phyloP scores from a whole-genome alignment of 768 basidiomycete genomes.

The Calvatia gigantea region DNA sequence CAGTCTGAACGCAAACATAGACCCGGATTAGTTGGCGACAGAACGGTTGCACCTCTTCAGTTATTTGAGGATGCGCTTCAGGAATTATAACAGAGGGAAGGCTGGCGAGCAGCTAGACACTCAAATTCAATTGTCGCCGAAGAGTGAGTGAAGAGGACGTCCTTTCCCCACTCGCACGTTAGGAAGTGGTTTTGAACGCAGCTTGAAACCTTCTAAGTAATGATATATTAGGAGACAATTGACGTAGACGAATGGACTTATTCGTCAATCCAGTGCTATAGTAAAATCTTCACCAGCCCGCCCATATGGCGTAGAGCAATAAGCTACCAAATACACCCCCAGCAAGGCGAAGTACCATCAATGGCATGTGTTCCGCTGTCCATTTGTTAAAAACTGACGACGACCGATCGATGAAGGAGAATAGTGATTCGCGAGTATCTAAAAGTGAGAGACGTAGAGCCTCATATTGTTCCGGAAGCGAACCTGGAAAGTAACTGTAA shows the following conservation, averaged over 20 bases:
- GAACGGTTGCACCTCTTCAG: no score
- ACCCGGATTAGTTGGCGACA: no score
- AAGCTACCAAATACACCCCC: constrained; percentile 27
- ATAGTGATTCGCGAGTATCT: constrained; percentile 33
- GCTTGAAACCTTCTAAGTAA: no score
- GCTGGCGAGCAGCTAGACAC: no score
- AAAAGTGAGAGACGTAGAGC: constrained; percentile 28
- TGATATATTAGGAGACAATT: constrained; percentile 1
- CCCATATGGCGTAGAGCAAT: constrained; percentile 28
- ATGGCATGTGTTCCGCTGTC: constrained; percentile 30
- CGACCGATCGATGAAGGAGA: constrained; percentile 32
- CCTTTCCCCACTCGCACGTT: no score
- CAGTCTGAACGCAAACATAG: no score
- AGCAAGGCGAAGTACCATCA: constrained; percentile 30
- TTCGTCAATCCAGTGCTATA: background rate
- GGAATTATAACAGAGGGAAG: no score
- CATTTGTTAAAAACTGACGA: constrained; percentile 35
- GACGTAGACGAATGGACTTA: background rate
- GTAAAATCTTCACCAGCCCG: constrained; percentile 17
- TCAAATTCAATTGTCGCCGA: no score
- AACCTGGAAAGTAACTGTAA: constrained; percentile 17
- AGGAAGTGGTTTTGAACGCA: no score
- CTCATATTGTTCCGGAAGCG: constrained; percentile 29
- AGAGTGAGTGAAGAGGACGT: no score
- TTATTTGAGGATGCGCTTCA: no score